Conservation (phyloP, 2,329 filamentous ascomycete species). For the Helotiales sp. region DNA sequence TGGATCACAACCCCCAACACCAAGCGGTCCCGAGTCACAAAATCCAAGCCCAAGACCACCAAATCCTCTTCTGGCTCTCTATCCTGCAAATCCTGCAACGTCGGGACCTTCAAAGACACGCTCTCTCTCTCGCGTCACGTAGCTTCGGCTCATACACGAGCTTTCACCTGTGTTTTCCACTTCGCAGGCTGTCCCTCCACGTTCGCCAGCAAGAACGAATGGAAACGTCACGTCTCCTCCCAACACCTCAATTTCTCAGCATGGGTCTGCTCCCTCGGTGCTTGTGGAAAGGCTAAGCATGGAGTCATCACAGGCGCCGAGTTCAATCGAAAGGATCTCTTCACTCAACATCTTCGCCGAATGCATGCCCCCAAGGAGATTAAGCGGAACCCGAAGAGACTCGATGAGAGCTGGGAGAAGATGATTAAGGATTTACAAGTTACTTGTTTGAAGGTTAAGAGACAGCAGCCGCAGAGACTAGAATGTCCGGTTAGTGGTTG, state of each 20-base stretch:
- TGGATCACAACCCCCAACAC: no score
- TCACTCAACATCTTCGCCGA: constrained; percentile 81
- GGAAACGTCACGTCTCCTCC: constrained; percentile 84
- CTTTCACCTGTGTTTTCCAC: constrained; percentile 76
- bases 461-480: constrained; percentile 60
- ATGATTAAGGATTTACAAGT: constrained; percentile 56
- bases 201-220: constrained; percentile 87
- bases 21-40: constrained; percentile 21
- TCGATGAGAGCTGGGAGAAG: constrained; percentile 47
- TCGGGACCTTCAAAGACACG: constrained; percentile 46
- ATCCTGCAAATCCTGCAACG: constrained; percentile 24
- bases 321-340: constrained; percentile 92
- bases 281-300: constrained; percentile 27
- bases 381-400: constrained; percentile 34
- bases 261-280: constrained; percentile 64
- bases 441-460: constrained; percentile 60
- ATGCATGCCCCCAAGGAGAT: constrained; percentile 68
- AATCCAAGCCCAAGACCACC: constrained; percentile 7
- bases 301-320: constrained; percentile 29
- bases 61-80: no score
- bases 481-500: constrained; percentile 65
- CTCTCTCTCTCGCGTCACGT: constrained; percentile 49
- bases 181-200: constrained; percentile 72
- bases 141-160: constrained; percentile 49
- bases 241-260: constrained; percentile 76